These are phyloP conservation scores for Lactarius deliciosus DNA, from an alignment of 768 basidiomycete genomes.

Conservation along the genomic window DNA sequence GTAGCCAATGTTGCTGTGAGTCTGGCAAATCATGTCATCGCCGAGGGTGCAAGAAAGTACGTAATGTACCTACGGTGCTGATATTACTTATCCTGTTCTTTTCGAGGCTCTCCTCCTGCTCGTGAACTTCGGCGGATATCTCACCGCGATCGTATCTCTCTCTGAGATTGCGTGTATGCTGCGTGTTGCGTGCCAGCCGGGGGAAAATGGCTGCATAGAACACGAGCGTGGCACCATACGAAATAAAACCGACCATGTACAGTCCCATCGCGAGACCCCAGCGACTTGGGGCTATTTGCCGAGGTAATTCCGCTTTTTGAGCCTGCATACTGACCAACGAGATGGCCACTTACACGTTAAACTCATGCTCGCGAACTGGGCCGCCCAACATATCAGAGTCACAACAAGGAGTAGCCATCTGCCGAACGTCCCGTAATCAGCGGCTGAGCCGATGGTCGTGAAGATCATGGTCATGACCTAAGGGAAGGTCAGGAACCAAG, in stretches of 20 bases:
- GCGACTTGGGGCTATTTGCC: conserved; percentile 51
- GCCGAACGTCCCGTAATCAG: conserved; percentile 74
- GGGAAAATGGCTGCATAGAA: conserved; percentile 81
- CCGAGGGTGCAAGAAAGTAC: neutral
- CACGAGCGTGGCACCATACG: conserved; percentile 77
- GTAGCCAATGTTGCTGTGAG: conserved; percentile 76
- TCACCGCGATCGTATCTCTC: conserved; percentile 59
- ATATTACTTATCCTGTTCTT: conserved; percentile 85
- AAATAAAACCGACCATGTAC: conserved; percentile 75
- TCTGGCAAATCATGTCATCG: conserved; percentile 40
- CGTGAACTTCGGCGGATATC: conserved; percentile 62
- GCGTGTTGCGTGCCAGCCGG: conserved; percentile 74
- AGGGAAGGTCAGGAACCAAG: neutral
- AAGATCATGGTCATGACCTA: conserved; percentile 79
- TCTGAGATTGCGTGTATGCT: conserved; percentile 53
- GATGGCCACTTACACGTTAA: conserved; percentile 55
- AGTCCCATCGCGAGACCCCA: conserved; percentile 76
- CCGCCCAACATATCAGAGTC: conserved; percentile 76
- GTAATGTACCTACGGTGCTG: conserved; percentile 55
- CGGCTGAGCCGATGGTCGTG: conserved; percentile 69
- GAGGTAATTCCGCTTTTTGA: neutral
- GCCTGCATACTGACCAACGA: neutral
- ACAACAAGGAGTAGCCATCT: conserved; percentile 73
- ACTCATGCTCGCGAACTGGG: conserved; percentile 75
- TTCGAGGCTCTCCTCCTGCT: conserved; percentile 74